Conservation (phyloP, 768 basidiomycete genomes). For the Imleria badia region DNA sequence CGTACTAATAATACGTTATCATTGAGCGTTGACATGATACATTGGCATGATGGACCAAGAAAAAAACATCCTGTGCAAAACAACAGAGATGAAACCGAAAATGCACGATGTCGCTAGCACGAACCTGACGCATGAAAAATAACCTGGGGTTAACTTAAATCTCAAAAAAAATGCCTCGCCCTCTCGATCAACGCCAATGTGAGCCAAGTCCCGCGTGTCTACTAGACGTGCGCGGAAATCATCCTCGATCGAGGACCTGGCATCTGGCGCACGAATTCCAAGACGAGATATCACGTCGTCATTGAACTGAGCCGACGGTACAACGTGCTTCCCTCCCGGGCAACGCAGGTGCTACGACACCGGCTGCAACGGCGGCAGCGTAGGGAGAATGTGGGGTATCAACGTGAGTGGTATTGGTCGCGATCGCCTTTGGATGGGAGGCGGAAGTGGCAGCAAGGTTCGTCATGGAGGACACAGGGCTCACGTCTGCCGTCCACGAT, state of each 20-base stretch:
- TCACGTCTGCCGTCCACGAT: conserved; percentile 31
- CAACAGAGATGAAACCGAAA: conserved; percentile 17
- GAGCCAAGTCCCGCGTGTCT: not conserved
- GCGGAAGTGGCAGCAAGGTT: conserved; percentile 7
- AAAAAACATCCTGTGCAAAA: conserved; percentile 25
- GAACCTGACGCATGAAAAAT: not conserved
- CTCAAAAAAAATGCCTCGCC: not conserved
- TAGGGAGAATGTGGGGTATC: conserved; percentile 4
- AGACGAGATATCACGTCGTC: not conserved
- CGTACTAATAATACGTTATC: conserved; percentile 17
- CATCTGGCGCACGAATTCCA: not conserved
- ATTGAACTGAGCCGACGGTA: conserved; percentile 18
- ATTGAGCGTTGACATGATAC: conserved; percentile 23
- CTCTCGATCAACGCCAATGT: not conserved
- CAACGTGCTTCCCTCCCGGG: not conserved
- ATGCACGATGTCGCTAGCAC: conserved; percentile 4
- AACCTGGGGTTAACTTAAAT: conserved; percentile 5
- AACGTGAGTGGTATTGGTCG: conserved; percentile 2
- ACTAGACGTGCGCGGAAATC: not conserved
- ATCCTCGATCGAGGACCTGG: not conserved
- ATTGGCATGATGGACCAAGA: conserved; percentile 21
- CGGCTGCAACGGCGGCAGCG: not conserved
- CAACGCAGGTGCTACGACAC: conserved; percentile 6
- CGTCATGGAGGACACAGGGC: conserved; percentile 23
- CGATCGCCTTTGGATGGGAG: conserved; percentile 21